A percentile compares a stretch with the other conserved stretches of the same genome.
Evolutionary conservation across 768 basidiomycete genomes (phyloP).

Genomic region (Xerocomus spinulosus): DNA sequence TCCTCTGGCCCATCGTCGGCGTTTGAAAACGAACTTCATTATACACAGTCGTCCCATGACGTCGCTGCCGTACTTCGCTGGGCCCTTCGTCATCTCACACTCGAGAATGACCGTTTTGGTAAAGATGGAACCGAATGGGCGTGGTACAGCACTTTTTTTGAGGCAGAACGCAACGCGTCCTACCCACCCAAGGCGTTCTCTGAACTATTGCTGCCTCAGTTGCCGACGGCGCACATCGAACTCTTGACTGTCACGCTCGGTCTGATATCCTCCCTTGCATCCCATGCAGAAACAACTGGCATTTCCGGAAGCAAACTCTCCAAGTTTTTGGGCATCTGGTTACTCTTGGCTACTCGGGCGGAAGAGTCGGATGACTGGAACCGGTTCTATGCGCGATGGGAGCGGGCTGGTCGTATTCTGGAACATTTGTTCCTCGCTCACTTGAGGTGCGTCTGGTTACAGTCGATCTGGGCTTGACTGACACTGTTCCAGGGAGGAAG

Average conservation of each 20-base stretch:
- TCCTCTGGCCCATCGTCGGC: constrained; percentile 42
- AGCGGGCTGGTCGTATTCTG: constrained; percentile 62
- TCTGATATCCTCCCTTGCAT: constrained; percentile 63
- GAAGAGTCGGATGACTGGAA: constrained; percentile 55
- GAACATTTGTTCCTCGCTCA: constrained; percentile 74
- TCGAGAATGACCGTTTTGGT: constrained; percentile 59
- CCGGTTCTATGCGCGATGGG: constrained; percentile 71
- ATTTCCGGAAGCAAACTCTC: constrained; percentile 75
- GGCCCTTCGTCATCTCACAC: constrained; percentile 69
- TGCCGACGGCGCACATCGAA: constrained; percentile 55
- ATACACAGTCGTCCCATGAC: constrained; percentile 67
- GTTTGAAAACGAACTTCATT: constrained; percentile 63
- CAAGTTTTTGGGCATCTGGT: constrained; percentile 71
- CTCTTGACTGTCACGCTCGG: constrained; percentile 55
- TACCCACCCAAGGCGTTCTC: constrained; percentile 66
- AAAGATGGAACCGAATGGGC: constrained; percentile 47
- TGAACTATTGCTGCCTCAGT: constrained; percentile 50
- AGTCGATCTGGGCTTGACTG: background rate
- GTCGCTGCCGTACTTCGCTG: constrained; percentile 78
- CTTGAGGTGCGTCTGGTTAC: constrained; percentile 49
- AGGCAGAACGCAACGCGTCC: constrained; percentile 52
- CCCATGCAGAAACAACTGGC: constrained; percentile 67
- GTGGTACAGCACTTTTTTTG: constrained; percentile 67
- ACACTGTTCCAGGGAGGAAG: constrained; percentile 49
- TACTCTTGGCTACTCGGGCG: constrained; percentile 47